These are phyloP conservation scores for Dictyostelium discoideum DNA, from an alignment of 78 protist species.

Conservation along the genomic window DNA sequence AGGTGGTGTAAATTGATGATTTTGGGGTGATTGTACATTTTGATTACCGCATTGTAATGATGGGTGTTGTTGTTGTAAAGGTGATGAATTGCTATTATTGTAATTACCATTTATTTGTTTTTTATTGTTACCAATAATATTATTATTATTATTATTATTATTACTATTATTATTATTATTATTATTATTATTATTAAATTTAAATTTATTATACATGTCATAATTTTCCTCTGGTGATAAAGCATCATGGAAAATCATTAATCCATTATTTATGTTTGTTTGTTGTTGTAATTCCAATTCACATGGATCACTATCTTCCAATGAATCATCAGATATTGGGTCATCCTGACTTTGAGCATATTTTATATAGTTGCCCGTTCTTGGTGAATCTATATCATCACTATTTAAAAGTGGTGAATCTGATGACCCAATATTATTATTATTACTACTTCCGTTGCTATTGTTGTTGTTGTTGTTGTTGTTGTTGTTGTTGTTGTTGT, in stretches of 20 bases:
- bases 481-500: neutral
- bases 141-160: no score
- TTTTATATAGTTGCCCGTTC: neutral
- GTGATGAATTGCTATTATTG: neutral
- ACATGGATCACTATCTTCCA: slow-evolving; percentile 37
- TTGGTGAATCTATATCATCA: slow-evolving; percentile 8
- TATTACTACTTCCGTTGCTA: neutral
- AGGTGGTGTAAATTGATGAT: neutral
- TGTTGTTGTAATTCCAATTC: slow-evolving; percentile 57
- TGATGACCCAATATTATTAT: neutral
- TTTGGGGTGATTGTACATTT: neutral
- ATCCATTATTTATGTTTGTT: slow-evolving; percentile 62
- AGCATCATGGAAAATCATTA: slow-evolving; percentile 64
- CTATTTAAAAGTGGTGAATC: slow-evolving; percentile 14
- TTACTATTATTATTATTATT: neutral
- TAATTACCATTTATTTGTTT: neutral
- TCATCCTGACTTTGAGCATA: neutral
- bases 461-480: neutral
- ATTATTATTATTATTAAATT: neutral
- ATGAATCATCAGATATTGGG: slow-evolving; percentile 39
- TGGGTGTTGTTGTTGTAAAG: slow-evolving; percentile 10
- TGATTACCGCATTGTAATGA: neutral
- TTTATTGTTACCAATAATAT: neutral
- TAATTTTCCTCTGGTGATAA: slow-evolving; percentile 23
- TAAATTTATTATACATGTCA: slow-evolving; percentile 64